Conservation (phyloP, 768 basidiomycete genomes). For the Kwoniella heveanensis region DNA sequence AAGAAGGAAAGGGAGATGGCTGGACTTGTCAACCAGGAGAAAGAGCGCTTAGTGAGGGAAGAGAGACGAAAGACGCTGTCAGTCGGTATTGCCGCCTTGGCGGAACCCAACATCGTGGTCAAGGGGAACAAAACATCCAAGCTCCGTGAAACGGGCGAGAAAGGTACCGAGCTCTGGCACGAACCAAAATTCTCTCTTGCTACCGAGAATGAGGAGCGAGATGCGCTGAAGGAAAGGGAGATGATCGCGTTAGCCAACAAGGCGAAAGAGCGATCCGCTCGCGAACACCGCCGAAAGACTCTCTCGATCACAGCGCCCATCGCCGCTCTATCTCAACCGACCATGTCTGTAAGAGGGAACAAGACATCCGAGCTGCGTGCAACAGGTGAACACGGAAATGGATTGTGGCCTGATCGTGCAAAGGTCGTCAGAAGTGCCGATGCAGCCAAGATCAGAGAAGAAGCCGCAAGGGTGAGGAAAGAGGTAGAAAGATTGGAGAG, state of each 20-base stretch:
- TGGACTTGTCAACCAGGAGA: constrained; percentile 1
- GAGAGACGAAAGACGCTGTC: constrained; percentile 14
- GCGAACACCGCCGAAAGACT: neutral
- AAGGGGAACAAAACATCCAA: constrained; percentile 13
- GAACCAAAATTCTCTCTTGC: constrained; percentile 5
- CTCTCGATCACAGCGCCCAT: neutral
- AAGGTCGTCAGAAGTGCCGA: neutral
- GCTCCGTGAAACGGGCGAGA: constrained; percentile 10
- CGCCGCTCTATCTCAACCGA: neutral
- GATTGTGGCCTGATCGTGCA: neutral
- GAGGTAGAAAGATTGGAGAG: constrained; percentile 14
- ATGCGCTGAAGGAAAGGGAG: neutral
- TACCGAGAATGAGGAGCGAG: neutral
- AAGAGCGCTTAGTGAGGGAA: constrained; percentile 8
- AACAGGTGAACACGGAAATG: neutral
- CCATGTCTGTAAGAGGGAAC: neutral
- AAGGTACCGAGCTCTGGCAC: neutral
- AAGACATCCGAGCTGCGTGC: neutral
- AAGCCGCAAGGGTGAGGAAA: constrained; percentile 18
- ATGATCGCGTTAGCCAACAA: neutral
- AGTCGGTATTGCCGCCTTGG: neutral
- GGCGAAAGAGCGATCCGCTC: neutral
- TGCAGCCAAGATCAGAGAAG: neutral
- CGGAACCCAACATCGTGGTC: neutral
- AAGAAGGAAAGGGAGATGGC: constrained; percentile 1